A percentile compares a stretch with the other conserved stretches of the same genome.
phyloP scores from a whole-genome alignment of 176 grass and related monocot genomes.

The Rhynchospora pubera region DNA sequence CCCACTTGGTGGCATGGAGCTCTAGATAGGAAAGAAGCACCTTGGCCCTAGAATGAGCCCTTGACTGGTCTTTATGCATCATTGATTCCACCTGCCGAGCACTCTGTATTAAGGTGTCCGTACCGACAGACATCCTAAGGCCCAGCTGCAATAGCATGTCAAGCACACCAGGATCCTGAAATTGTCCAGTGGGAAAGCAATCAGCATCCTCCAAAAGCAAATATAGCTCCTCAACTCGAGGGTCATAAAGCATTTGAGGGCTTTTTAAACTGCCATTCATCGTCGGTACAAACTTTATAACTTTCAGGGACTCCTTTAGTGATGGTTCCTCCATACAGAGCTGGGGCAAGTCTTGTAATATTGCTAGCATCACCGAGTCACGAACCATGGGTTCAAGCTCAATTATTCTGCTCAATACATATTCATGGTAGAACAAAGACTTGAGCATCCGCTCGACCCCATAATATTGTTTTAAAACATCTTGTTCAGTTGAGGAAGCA shows the following conservation, averaged over 20 bases:
- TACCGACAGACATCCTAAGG: constrained; percentile 67
- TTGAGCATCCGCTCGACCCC: constrained; percentile 65
- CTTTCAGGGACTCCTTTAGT: constrained; percentile 78
- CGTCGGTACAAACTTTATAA: constrained; percentile 67
- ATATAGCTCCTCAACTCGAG: constrained; percentile 84
- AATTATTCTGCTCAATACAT: constrained; percentile 60
- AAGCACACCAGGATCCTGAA: constrained; percentile 72
- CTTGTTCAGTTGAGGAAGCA: constrained; percentile 55
- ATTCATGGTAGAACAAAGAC: constrained; percentile 63
- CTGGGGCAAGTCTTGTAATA: constrained; percentile 91
- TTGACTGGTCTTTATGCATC: constrained; percentile 76
- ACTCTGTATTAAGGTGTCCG: constrained; percentile 72
- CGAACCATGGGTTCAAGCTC: constrained; percentile 56
- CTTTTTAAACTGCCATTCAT: constrained; percentile 56
- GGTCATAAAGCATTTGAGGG: constrained; percentile 95
- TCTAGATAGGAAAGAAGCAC: constrained; percentile 94
- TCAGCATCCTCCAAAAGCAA: constrained; percentile 87
- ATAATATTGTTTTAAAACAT: constrained; percentile 83
- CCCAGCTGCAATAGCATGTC: constrained; percentile 85
- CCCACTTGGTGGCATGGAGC: constrained; percentile 82
- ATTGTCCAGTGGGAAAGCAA: constrained; percentile 66
- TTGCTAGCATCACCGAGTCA: constrained; percentile 62
- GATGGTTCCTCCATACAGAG: constrained; percentile 69
- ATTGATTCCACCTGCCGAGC: constrained; percentile 78
- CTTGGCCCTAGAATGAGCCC: constrained; percentile 80